A percentile compares a stretch with the other conserved stretches of the same genome.
Evolutionary conservation across 495 filamentous ascomycete species (phyloP).

Genomic region (Halenospora varia): DNA sequence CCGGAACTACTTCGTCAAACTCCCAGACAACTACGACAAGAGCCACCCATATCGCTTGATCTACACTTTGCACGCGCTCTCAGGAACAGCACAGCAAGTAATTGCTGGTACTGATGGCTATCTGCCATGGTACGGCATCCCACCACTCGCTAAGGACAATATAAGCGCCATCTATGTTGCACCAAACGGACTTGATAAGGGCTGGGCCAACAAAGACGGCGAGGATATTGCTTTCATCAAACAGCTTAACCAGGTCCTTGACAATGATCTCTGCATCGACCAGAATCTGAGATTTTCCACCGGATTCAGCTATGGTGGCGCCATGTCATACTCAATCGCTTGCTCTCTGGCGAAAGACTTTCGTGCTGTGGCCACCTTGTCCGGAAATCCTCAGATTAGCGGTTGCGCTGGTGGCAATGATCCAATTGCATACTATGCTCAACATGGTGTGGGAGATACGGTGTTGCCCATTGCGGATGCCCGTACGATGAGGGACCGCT

Average conservation of each 20-base stretch:
- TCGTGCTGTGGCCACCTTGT: slow-evolving; percentile 41
- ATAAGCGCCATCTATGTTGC: slow-evolving; percentile 35
- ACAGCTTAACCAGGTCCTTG: slow-evolving; percentile 32
- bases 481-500: slow-evolving; percentile 34
- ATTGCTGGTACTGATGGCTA: slow-evolving; percentile 26
- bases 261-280: slow-evolving; percentile 42
- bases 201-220: slow-evolving; percentile 40
- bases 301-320: slow-evolving; percentile 47
- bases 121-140: slow-evolving; percentile 34
- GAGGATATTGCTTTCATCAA: slow-evolving; percentile 42
- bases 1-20: slow-evolving; percentile 31
- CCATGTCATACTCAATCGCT: slow-evolving; percentile 43
- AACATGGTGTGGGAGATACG: slow-evolving; percentile 36
- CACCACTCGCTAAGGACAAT: slow-evolving; percentile 28
- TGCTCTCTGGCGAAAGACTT: slow-evolving; percentile 37
- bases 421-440: slow-evolving; percentile 40
- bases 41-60: slow-evolving; percentile 36
- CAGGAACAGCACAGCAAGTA: slow-evolving; percentile 32
- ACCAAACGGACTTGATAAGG: slow-evolving; percentile 38
- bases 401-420: slow-evolving; percentile 36
- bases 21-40: slow-evolving; percentile 38
- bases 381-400: slow-evolving; percentile 33
- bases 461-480: slow-evolving; percentile 35
- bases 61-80: slow-evolving; percentile 37
- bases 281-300: slow-evolving; percentile 39